Evolutionary conservation across 306 rosid species (phyloP).

Genomic region (Corylus americana): DNA sequence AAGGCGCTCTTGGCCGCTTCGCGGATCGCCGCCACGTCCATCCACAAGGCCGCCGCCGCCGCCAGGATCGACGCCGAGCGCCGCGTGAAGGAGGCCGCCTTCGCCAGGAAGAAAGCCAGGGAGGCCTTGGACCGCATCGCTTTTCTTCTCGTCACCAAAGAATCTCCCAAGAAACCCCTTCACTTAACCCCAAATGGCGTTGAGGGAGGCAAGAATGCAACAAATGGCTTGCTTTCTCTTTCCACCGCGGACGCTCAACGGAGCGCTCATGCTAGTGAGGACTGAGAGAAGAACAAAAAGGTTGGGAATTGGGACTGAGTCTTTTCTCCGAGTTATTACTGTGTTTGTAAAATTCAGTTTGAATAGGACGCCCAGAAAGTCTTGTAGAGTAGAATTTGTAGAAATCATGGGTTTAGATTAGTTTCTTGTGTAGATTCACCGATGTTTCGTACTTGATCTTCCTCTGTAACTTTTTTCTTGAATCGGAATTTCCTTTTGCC

Average conservation of each 20-base stretch:
- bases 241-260: background rate
- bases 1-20: conserved; percentile 54
- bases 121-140: conserved; percentile 57
- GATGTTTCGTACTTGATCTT: background rate
- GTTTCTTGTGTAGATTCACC: background rate
- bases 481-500: background rate
- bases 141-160: conserved; percentile 33
- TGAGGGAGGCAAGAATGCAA: background rate
- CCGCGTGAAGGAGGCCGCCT: conserved; percentile 48
- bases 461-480: background rate
- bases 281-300: background rate
- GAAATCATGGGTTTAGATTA: background rate
- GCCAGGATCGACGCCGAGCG: conserved; percentile 55
- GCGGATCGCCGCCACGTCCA: conserved; percentile 44
- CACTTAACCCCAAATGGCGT: conserved; percentile 8
- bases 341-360: background rate
- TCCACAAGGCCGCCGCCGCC: conserved; percentile 43
- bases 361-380: background rate
- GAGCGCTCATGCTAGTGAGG: background rate
- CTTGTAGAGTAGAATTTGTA: background rate
- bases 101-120: conserved; percentile 56
- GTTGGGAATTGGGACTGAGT: background rate
- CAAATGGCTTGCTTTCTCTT: conserved; percentile 9
- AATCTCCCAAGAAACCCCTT: conserved; percentile 4
- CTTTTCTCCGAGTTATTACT: background rate